A percentile compares a stretch with the other conserved stretches of the same genome.
Evolutionary conservation across 371 early-diverging fungal species (phyloP).

Genomic region (Mucor plumbeus): DNA sequence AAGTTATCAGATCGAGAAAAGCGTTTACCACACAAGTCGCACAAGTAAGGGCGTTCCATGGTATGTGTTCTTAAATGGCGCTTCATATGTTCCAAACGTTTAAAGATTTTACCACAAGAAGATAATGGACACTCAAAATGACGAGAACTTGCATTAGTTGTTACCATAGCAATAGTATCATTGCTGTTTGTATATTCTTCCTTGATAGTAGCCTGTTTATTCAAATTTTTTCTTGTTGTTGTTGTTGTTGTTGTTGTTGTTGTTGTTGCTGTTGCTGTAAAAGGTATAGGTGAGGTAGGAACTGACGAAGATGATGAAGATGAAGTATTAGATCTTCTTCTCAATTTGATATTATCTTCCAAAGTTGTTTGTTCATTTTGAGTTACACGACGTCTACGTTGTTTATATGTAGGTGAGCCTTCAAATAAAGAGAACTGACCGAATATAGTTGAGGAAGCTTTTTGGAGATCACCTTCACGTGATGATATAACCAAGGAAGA

Average conservation of each 20-base stretch:
- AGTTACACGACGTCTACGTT: slow-evolving; percentile 66
- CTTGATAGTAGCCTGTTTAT: neutral
- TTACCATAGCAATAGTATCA: neutral
- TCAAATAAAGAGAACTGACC: slow-evolving; percentile 73
- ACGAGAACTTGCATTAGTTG: neutral
- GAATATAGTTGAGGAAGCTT: slow-evolving; percentile 49
- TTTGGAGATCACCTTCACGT: slow-evolving; percentile 27
- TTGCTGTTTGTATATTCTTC: neutral
- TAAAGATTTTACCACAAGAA: slow-evolving; percentile 64
- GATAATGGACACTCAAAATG: slow-evolving; percentile 45
- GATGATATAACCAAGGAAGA: slow-evolving; percentile 15
- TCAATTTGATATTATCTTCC: neutral
- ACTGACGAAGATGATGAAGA: neutral
- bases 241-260: slow-evolving; percentile 20
- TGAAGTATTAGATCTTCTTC: slow-evolving; percentile 2
- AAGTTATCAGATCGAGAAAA: slow-evolving; percentile 83
- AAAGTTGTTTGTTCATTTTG: slow-evolving; percentile 3
- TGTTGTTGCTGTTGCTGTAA: slow-evolving; percentile 18
- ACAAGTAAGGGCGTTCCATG: slow-evolving; percentile 75
- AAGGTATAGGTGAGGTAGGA: neutral
- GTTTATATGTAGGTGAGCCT: slow-evolving; percentile 75
- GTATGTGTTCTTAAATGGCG: slow-evolving; percentile 90
- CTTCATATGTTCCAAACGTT: slow-evolving; percentile 87
- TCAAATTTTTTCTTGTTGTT: slow-evolving; percentile 5
- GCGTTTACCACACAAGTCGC: slow-evolving; percentile 74